Evolutionary conservation across 164 flowering plant species (phyloP).

Genomic region (Vitis cinerea): DNA sequence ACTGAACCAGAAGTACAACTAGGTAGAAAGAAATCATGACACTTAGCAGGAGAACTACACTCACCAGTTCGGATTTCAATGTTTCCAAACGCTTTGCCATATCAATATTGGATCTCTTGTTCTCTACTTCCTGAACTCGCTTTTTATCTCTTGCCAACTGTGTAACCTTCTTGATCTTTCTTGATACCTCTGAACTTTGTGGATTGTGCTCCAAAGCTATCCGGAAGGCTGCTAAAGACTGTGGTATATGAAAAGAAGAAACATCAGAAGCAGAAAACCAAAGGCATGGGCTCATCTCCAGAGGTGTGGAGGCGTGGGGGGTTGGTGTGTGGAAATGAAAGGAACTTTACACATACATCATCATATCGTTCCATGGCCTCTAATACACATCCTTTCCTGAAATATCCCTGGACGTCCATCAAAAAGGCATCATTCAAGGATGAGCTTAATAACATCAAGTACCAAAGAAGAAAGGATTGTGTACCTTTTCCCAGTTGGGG

Average conservation of each 20-base stretch:
- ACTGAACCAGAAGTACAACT: not conserved
- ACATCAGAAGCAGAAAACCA: slow-evolving; percentile 11
- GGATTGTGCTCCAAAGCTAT: slow-evolving; percentile 73
- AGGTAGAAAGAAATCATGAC: not conserved
- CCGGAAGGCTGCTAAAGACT: slow-evolving; percentile 83
- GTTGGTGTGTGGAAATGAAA: not conserved
- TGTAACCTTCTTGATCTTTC: slow-evolving; percentile 74
- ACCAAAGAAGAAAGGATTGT: not conserved
- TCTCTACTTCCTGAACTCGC: slow-evolving; percentile 77
- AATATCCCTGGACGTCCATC: slow-evolving; percentile 68
- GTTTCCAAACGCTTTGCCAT: slow-evolving; percentile 64
- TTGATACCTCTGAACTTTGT: slow-evolving; percentile 83
- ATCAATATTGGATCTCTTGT: slow-evolving; percentile 68
- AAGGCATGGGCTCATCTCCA: not conserved
- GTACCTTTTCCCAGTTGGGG: slow-evolving; percentile 96
- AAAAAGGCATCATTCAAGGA: slow-evolving; percentile 2
- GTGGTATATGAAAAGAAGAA: slow-evolving; percentile 6
- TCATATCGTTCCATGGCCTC: slow-evolving; percentile 93
- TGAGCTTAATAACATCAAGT: slow-evolving; percentile 10
- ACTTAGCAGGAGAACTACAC: slow-evolving; percentile 12
- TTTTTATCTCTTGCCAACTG: slow-evolving; percentile 72
- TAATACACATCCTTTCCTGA: slow-evolving; percentile 88
- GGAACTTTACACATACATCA: slow-evolving; percentile 48
- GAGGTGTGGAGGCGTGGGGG: not conserved
- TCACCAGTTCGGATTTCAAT: slow-evolving; percentile 78